Percentiles rank a stretch among this genome's conserved stretches.
Conservation (phyloP, 176 grass and related monocot species). For the Thalia dealbata region DNA sequence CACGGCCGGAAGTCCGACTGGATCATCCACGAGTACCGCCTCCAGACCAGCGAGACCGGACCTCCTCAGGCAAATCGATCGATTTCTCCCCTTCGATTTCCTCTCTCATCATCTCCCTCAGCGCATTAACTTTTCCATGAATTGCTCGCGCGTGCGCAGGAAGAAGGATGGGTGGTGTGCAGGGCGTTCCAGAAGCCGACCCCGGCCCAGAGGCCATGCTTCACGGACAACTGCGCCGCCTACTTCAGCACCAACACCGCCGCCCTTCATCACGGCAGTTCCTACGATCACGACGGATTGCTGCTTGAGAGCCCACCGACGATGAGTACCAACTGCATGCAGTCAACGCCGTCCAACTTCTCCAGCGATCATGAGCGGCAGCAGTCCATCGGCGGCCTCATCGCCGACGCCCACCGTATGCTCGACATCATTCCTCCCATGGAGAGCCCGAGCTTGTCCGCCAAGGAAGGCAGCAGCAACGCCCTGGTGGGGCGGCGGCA, state of each 20-base stretch:
- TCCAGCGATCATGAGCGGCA: no score
- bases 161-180: constrained; percentile 94
- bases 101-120: no score
- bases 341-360: no score
- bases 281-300: not conserved
- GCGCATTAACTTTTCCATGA: no score
- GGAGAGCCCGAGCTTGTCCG: constrained; percentile 23
- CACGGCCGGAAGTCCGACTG: constrained; percentile 70
- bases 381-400: not conserved
- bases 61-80: constrained; percentile 42
- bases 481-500: no score
- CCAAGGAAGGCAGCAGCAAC: not conserved
- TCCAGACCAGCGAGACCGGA: constrained; percentile 58
- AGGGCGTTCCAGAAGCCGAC: constrained; percentile 61
- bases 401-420: constrained; percentile 6
- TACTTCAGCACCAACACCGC: constrained; percentile 22
- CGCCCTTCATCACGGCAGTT: not conserved
- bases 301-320: not conserved
- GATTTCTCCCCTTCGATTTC: no score
- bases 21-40: constrained; percentile 87
- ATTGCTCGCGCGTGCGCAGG: constrained; percentile 23
- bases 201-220: constrained; percentile 37
- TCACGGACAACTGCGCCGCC: constrained; percentile 13
- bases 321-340: not conserved
- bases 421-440: constrained; percentile 27